These are phyloP conservation scores for Singerocomus inundabilis DNA, from an alignment of 1,284 basidiomycete genomes.

Conservation along the genomic window DNA sequence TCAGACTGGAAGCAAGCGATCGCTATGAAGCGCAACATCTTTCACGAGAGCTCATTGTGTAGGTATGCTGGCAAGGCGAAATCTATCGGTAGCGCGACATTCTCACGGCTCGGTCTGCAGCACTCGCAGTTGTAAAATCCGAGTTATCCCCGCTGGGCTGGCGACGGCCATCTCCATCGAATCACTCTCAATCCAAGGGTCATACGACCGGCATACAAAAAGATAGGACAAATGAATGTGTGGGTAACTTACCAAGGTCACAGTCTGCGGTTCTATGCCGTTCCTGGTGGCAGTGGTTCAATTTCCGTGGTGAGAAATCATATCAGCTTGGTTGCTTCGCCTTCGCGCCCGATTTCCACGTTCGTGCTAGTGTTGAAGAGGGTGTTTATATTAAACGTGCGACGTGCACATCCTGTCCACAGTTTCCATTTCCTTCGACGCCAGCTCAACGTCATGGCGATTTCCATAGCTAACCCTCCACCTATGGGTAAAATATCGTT, in stretches of 20 bases:
- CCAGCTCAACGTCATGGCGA: constrained; percentile 11
- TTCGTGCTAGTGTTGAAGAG: not conserved
- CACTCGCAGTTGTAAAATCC: no score
- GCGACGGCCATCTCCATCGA: not conserved
- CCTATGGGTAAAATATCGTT: constrained; percentile 16
- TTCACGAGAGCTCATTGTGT: not conserved
- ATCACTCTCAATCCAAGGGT: not conserved
- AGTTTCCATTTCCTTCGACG: not conserved
- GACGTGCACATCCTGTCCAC: not conserved
- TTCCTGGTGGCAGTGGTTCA: constrained; percentile 11
- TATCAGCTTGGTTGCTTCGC: not conserved
- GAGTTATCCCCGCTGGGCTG: no score
- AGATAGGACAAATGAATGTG: not conserved
- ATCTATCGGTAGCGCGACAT: no score
- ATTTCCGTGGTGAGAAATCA: not conserved
- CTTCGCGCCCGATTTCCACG: not conserved
- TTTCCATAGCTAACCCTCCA: not conserved
- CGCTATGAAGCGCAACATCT: no score
- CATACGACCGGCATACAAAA: not conserved
- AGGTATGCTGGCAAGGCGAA: no score
- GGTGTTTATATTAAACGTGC: constrained; percentile 10
- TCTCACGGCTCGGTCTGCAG: no score
- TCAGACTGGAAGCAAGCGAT: not conserved
- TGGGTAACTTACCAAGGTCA: no score
- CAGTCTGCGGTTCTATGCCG: no score